A percentile compares a stretch with the other conserved stretches of the same genome.
Evolutionary conservation across 768 basidiomycete genomes (phyloP).

Genomic region (Fibroporia radiculosa): DNA sequence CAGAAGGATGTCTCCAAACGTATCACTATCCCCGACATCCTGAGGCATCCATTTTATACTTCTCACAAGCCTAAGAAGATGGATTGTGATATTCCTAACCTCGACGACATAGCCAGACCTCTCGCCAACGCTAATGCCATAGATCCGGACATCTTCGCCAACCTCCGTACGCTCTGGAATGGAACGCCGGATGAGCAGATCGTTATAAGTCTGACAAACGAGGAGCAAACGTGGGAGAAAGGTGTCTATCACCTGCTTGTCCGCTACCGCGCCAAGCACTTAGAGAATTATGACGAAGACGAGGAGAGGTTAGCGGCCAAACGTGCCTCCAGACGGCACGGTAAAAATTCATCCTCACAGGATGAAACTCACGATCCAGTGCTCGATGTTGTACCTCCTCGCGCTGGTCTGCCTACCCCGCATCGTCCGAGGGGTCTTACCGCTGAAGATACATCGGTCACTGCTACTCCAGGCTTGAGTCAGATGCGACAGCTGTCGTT

Average conservation of each 20-base stretch:
- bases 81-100: slow-evolving; percentile 40
- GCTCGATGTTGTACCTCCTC: slow-evolving; percentile 34
- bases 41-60: slow-evolving; percentile 72
- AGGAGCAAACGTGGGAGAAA: slow-evolving; percentile 87
- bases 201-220: slow-evolving; percentile 53
- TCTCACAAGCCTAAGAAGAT: slow-evolving; percentile 41
- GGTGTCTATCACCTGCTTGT: slow-evolving; percentile 89
- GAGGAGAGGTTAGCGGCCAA: slow-evolving; percentile 36
- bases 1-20: slow-evolving; percentile 63
- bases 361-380: slow-evolving; percentile 9
- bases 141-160: slow-evolving; percentile 85
- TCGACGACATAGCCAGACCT: slow-evolving; percentile 65
- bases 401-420: slow-evolving; percentile 55
- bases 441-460: slow-evolving; percentile 9
- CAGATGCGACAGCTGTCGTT: slow-evolving; percentile 11
- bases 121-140: slow-evolving; percentile 57
- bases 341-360: slow-evolving; percentile 26
- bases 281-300: slow-evolving; percentile 71
- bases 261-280: slow-evolving; percentile 67
- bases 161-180: slow-evolving; percentile 89
- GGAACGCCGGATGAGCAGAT: slow-evolving; percentile 70
- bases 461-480: slow-evolving; percentile 12
- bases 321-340: slow-evolving; percentile 28
- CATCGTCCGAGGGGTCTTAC: slow-evolving; percentile 38
- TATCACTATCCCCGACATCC: slow-evolving; percentile 78